A percentile compares a stretch with the other conserved stretches of the same genome.
Conservation (phyloP, 768 basidiomycete species). For the Pleurotus eryngii region DNA sequence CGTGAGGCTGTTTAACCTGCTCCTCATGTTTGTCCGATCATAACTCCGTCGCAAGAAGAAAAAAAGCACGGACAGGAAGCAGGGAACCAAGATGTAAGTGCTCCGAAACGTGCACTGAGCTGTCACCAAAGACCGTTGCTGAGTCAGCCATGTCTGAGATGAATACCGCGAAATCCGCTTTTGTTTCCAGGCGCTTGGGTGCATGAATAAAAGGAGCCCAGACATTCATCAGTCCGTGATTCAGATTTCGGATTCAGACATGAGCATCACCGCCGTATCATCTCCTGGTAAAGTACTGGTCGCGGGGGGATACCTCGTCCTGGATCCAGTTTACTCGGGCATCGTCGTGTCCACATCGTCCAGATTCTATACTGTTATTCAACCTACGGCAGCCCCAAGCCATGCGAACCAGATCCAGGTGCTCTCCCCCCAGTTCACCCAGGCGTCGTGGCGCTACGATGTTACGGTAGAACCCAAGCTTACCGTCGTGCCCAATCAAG, state of each 20-base stretch:
- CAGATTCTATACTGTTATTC: constrained; percentile 85
- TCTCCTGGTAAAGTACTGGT: constrained; percentile 94
- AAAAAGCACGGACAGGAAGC: background rate
- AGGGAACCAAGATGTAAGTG: constrained; percentile 7
- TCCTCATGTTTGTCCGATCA: too few relatives aligned
- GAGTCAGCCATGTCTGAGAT: background rate
- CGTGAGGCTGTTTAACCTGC: too few relatives aligned
- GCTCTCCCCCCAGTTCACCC: constrained; percentile 87
- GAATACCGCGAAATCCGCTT: background rate
- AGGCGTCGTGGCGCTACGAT: constrained; percentile 73
- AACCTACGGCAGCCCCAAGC: constrained; percentile 25
- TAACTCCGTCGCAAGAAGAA: too few relatives aligned
- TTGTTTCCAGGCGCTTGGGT: constrained; percentile 9
- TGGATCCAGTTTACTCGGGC: constrained; percentile 83
- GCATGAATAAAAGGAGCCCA: background rate
- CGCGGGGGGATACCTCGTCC: constrained; percentile 95
- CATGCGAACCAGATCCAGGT: constrained; percentile 55
- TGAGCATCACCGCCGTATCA: constrained; percentile 71
- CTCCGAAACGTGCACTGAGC: background rate
- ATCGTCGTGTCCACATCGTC: constrained; percentile 90
- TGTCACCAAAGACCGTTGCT: background rate
- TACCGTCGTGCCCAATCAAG: constrained; percentile 27
- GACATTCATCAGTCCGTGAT: constrained; percentile 9
- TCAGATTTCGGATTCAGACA: constrained; percentile 19
- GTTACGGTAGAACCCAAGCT: constrained; percentile 39